Conservation (phyloP, 345 rosid species). For the Abelmoschus esculentus region DNA sequence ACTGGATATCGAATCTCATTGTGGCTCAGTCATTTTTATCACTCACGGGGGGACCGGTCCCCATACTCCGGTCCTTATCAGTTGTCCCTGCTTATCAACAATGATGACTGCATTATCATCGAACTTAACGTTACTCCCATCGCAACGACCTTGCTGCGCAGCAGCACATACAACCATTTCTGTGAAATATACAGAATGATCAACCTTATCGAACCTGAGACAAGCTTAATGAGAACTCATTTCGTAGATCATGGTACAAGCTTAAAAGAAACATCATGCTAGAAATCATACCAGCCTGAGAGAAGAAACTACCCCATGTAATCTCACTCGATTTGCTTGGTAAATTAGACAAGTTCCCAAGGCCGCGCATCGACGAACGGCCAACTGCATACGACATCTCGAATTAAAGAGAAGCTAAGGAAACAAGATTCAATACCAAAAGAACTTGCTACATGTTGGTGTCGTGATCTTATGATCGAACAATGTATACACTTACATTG, state of each 20-base stretch:
- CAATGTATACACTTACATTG: background rate
- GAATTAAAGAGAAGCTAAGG: background rate
- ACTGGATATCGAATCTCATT: constrained; percentile 76
- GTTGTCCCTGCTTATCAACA: constrained; percentile 66
- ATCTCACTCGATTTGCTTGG: constrained; percentile 25
- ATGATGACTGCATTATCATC: constrained; percentile 89
- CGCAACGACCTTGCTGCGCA: constrained; percentile 77
- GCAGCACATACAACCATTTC: constrained; percentile 61
- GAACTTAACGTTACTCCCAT: constrained; percentile 84
- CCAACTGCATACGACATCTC: constrained; percentile 18
- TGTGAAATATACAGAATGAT: constrained; percentile 16
- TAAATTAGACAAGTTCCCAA: constrained; percentile 27
- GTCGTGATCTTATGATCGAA: background rate
- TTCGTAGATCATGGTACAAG: background rate
- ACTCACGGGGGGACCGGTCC: constrained; percentile 77
- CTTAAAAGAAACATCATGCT: background rate
- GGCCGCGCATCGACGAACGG: constrained; percentile 40
- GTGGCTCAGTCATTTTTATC: constrained; percentile 77
- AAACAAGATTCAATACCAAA: background rate
- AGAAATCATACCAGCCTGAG: constrained; percentile 30
- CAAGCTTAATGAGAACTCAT: background rate
- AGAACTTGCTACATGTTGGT: background rate
- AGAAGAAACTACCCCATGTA: constrained; percentile 6
- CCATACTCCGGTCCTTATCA: constrained; percentile 71
- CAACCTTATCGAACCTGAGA: background rate